phyloP scores from a whole-genome alignment of 1,284 basidiomycete species.

The Hypsizygus ulmarius region DNA sequence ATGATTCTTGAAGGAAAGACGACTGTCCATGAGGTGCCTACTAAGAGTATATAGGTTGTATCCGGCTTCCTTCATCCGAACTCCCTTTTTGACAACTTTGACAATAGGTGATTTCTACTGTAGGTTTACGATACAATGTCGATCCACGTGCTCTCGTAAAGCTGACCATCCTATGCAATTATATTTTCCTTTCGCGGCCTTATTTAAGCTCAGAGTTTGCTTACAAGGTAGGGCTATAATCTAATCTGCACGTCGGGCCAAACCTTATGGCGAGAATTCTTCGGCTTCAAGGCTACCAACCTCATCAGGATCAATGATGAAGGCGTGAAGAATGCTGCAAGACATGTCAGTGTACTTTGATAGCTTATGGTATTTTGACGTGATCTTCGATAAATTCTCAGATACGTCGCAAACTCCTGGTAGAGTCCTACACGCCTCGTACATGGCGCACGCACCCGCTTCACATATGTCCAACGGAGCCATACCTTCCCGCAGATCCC shows the following conservation, averaged over 20 bases:
- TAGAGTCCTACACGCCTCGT: conserved; percentile 68
- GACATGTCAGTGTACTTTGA: conserved; percentile 44
- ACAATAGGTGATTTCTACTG: too few relatives aligned
- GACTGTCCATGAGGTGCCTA: conserved; percentile 7
- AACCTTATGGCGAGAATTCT: conserved; percentile 11
- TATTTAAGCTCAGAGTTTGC: conserved; percentile 50
- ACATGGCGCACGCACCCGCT: conserved; percentile 77
- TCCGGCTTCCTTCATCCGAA: too few relatives aligned
- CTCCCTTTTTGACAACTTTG: too few relatives aligned
- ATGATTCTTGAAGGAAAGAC: conserved; percentile 43
- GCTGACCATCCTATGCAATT: too few relatives aligned
- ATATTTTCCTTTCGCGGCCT: too few relatives aligned
- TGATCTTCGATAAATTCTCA: conserved; percentile 24
- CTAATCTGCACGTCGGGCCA: neutral
- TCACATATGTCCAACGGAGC: conserved; percentile 67
- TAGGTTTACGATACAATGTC: too few relatives aligned
- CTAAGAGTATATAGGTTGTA: too few relatives aligned
- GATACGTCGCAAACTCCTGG: conserved; percentile 57
- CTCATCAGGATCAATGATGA: conserved; percentile 56
- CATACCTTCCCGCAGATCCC: conserved; percentile 50
- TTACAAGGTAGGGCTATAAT: conserved; percentile 38
- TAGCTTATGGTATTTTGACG: too few relatives aligned
- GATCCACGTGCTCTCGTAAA: too few relatives aligned
- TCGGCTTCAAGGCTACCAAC: conserved; percentile 43
- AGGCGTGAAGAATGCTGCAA: conserved; percentile 58